phyloP scores from a whole-genome alignment of 1,284 basidiomycete genomes.

The Cryptococcus jaspeensis region DNA sequence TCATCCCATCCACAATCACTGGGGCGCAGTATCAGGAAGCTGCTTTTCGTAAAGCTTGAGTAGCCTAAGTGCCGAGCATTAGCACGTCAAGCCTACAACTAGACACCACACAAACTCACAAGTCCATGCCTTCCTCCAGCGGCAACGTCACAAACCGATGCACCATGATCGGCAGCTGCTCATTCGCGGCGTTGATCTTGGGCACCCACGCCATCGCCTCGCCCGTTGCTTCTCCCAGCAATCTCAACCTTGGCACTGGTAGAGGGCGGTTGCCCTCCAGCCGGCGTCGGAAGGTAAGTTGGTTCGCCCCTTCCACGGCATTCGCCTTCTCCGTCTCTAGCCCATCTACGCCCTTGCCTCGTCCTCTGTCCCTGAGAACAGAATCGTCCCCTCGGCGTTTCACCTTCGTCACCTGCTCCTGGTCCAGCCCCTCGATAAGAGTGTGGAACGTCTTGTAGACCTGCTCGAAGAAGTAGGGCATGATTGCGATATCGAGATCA shows the following conservation, averaged over 20 bases:
- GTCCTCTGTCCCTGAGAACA: neutral
- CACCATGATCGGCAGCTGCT: conserved; percentile 78
- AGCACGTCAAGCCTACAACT: neutral
- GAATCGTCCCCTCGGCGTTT: conserved; percentile 28
- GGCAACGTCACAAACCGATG: conserved; percentile 81
- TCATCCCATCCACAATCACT: neutral
- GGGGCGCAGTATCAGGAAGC: conserved; percentile 47
- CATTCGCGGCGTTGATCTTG: conserved; percentile 73
- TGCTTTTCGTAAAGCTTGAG: conserved; percentile 78
- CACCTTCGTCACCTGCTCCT: conserved; percentile 34
- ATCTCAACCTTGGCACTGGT: conserved; percentile 63
- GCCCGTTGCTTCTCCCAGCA: conserved; percentile 80
- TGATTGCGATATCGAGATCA: conserved; percentile 42
- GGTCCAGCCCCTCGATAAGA: conserved; percentile 37
- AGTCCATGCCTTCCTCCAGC: conserved; percentile 80
- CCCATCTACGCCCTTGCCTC: neutral
- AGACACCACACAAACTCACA: conserved; percentile 40
- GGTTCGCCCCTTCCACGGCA: conserved; percentile 3
- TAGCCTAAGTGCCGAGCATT: conserved; percentile 42
- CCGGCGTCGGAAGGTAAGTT: conserved; percentile 20
- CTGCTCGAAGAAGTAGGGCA: conserved; percentile 43
- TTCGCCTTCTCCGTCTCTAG: neutral
- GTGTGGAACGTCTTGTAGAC: conserved; percentile 35
- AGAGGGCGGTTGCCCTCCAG: conserved; percentile 20
- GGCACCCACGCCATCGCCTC: conserved; percentile 72